These are phyloP conservation scores for Alnus rubra DNA, from an alignment of 306 rosid species.

Conservation along the genomic window DNA sequence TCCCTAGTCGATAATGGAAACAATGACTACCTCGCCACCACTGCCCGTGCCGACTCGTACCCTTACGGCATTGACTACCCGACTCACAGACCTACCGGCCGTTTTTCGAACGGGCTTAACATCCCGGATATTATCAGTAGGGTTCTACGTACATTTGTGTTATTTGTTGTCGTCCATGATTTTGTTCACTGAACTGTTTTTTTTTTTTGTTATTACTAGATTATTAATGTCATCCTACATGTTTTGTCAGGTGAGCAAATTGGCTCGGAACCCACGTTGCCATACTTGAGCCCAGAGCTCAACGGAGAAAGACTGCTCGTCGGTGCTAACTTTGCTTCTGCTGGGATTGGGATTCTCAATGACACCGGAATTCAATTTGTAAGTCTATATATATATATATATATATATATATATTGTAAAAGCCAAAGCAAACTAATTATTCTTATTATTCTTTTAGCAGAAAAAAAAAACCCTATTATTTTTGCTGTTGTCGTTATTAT, in stretches of 20 bases:
- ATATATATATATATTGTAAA: no score
- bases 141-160: not conserved
- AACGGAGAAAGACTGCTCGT: constrained; percentile 55
- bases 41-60: constrained; percentile 65
- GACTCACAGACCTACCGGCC: constrained; percentile 65
- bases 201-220: not conserved
- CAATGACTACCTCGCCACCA: constrained; percentile 67
- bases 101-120: constrained; percentile 81
- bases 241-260: constrained; percentile 59
- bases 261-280: constrained; percentile 72
- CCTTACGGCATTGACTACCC: constrained; percentile 88
- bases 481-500: no score
- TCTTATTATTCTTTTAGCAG: no score
- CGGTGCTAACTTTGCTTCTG: constrained; percentile 94
- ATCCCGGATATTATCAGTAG: constrained; percentile 80
- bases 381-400: constrained; percentile 4
- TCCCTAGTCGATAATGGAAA: constrained; percentile 81
- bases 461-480: no score
- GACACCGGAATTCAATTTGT: constrained; percentile 92
- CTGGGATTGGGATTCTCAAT: constrained; percentile 89
- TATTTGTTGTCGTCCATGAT: not conserved
- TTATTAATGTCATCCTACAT: not conserved
- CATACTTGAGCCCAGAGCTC: constrained; percentile 74
- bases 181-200: not conserved
- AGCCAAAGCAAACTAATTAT: no score